Base-by-base conservation (phyloP, 306 rosid species). In the Ceratonia siliqua region DNA sequence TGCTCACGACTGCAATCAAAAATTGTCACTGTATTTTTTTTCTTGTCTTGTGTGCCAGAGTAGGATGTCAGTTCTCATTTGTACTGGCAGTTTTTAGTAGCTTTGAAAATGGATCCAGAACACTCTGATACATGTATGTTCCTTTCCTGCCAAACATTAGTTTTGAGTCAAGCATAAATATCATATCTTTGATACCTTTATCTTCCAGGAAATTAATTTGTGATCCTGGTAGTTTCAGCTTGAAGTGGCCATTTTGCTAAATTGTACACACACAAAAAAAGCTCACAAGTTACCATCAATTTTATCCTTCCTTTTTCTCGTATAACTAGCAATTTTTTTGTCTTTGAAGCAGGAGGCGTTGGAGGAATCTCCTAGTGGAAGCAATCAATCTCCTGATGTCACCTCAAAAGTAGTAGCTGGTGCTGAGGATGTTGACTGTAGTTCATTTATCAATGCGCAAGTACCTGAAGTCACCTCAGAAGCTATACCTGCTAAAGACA, bases 321-420 rank as follows among this genome's bases (percentile, higher is more conserved):
- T 53, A 12, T 35, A 43, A 55, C 46, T 42, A n/a, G 61, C 45
- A 38, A 20, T 78, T 61, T 49, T 72, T 27, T 32, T 52, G 65
- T 81, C 73, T 53, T 62, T 76, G 70, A 70, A 83, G 72, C 89
- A 90, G 96, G 98, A 92, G 12, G 89, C 81, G 45, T 69, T 65
- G 35, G 87, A 82, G 88, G 91, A 79, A 21, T 90, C 97, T 80
- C 89, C 85, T 33, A 88, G 80, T 68, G 87, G 87, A 56, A 81
- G 87, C 64, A 64, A 68, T 79, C 89, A 82, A 50, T 92, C 96
- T 50, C 92, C 96, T 54, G 94, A 87, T 85, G 87, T 90, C 77
- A 82, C 92, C 62, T 92, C 97, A 24, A 90, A 85, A 78, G 79
- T 83, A 3, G 72, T 21, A 32, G 66, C 82, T 50, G 50, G 53